These are phyloP conservation scores for Solanum appendiculatum DNA, from an alignment of 257 asterid species.

Conservation along the genomic window DNA sequence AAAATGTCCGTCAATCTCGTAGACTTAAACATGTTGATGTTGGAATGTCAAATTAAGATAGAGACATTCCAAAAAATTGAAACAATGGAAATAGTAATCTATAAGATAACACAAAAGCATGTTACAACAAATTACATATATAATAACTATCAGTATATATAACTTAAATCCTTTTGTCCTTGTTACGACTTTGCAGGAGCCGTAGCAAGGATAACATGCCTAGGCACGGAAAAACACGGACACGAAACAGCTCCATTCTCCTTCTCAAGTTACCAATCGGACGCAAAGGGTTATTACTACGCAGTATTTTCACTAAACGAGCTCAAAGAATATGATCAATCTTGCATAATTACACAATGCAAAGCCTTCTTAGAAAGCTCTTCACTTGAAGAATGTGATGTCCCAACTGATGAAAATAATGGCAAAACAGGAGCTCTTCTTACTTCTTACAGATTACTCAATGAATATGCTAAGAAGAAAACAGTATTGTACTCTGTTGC, in stretches of 20 bases:
- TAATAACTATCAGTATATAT: not conserved
- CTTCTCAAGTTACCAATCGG: slow-evolving; percentile 26
- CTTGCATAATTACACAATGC: slow-evolving; percentile 26
- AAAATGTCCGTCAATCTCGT: too few species aligned
- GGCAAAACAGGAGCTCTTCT: slow-evolving; percentile 30
- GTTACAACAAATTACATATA: not conserved
- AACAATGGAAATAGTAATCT: not conserved
- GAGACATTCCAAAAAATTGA: not conserved
- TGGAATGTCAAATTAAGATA: not conserved
- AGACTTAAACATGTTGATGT: not conserved
- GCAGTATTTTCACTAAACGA: slow-evolving; percentile 22
- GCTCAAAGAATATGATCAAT: slow-evolving; percentile 4
- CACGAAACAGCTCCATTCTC: slow-evolving; percentile 53
- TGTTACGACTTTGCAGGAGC: slow-evolving; percentile 15
- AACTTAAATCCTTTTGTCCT: not conserved
- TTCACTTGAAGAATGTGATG: slow-evolving; percentile 15
- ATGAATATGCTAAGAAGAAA: not conserved
- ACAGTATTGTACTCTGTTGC: slow-evolving; percentile 33
- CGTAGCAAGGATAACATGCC: slow-evolving; percentile 39
- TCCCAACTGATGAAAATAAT: slow-evolving; percentile 17
- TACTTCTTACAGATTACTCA: slow-evolving; percentile 17
- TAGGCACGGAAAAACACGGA: slow-evolving; percentile 38
- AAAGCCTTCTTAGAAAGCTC: slow-evolving; percentile 48
- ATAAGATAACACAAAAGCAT: not conserved
- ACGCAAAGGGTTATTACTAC: slow-evolving; percentile 45